Percentiles rank a stretch among this genome's conserved stretches.
Evolutionary conservation across 257 asterid genomes (phyloP).

Genomic region (Solanum tarijense): DNA sequence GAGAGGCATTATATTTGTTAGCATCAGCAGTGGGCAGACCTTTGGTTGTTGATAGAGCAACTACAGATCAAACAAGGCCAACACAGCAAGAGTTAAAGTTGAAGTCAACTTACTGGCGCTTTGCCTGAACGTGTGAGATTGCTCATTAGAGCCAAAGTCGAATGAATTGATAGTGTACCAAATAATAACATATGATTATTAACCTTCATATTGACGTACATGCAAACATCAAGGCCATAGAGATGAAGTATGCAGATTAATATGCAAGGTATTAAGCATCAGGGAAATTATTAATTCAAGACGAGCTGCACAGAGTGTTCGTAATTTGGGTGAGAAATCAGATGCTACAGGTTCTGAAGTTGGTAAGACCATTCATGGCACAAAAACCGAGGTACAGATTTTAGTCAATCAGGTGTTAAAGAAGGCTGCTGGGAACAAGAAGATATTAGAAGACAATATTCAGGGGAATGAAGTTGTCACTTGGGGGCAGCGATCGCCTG

Average conservation of each 20-base stretch:
- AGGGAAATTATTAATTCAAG: neutral
- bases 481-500: neutral
- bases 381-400: neutral
- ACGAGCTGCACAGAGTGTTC: neutral
- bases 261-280: too few relatives aligned
- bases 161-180: neutral
- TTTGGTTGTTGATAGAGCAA: neutral
- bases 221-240: neutral
- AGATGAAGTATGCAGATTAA: neutral
- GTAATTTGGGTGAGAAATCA: neutral
- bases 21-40: neutral
- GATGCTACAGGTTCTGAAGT: neutral
- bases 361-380: neutral
- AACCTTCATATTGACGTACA: neutral
- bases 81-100: neutral
- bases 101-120: neutral
- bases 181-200: neutral
- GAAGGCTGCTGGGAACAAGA: neutral
- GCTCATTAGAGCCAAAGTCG: neutral
- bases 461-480: neutral
- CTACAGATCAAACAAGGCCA: neutral
- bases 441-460: neutral
- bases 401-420: neutral
- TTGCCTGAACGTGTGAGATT: neutral
- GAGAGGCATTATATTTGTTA: neutral